Conservation (phyloP, 2,329 filamentous ascomycete species). For the Chrysosporium queenslandicum region DNA sequence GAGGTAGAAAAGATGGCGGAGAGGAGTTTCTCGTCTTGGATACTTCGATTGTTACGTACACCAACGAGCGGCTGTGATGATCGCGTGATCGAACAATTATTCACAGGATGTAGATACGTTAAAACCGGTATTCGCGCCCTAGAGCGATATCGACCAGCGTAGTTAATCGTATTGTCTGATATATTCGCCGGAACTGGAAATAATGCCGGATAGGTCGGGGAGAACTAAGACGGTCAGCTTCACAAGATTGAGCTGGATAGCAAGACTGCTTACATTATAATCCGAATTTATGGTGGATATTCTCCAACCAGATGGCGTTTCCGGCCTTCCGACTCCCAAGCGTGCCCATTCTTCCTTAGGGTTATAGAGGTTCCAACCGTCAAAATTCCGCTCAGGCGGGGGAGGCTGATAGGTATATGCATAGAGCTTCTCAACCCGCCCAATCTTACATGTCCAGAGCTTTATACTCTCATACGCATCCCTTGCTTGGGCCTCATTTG, state of each 20-base stretch:
- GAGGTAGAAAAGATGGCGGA: slow-evolving; percentile 82
- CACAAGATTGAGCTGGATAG: no score
- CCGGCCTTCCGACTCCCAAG: slow-evolving; percentile 76
- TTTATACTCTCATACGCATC: slow-evolving; percentile 85
- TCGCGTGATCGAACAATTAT: slow-evolving; percentile 92
- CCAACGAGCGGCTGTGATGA: slow-evolving; percentile 88
- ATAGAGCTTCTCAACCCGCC: slow-evolving; percentile 77
- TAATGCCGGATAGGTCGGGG: slow-evolving; percentile 79
- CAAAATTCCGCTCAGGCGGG: slow-evolving; percentile 59
- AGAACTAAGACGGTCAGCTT: slow-evolving; percentile 48
- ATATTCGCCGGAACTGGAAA: slow-evolving; percentile 79
- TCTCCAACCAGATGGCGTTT: slow-evolving; percentile 72
- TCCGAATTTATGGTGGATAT: slow-evolving; percentile 82
- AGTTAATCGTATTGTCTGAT: slow-evolving; percentile 94
- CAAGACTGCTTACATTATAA: slow-evolving; percentile 52
- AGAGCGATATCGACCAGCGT: slow-evolving; percentile 81
- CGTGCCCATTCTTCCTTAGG: slow-evolving; percentile 73
- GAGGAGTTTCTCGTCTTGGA: slow-evolving; percentile 90
- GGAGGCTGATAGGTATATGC: slow-evolving; percentile 77
- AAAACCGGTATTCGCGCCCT: slow-evolving; percentile 78
- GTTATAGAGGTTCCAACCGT: slow-evolving; percentile 80
- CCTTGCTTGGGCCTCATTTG: slow-evolving; percentile 60
- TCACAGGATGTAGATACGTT: slow-evolving; percentile 90
- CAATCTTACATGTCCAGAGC: slow-evolving; percentile 67
- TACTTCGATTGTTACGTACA: slow-evolving; percentile 75